Evolutionary conservation across 1,284 basidiomycete genomes (phyloP).

Genomic region (Uromyces viciae-fabae): DNA sequence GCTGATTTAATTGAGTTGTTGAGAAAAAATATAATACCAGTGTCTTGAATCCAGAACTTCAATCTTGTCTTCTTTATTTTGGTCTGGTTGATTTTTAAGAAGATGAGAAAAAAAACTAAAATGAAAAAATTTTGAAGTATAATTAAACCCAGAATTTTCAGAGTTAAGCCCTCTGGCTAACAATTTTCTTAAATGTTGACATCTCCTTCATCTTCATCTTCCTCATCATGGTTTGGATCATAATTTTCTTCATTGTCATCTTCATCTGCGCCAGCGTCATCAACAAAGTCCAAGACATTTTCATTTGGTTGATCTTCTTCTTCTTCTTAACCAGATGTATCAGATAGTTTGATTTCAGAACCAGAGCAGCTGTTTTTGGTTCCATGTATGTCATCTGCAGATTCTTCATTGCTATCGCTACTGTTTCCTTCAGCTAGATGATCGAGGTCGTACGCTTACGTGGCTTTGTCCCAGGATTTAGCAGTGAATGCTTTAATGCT

Average conservation of each 20-base stretch:
- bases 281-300: not conserved
- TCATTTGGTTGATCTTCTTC: not conserved
- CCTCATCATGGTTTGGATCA: not conserved
- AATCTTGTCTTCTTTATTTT: no score
- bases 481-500: not conserved
- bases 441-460: not conserved
- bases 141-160: no score
- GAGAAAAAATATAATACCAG: no score
- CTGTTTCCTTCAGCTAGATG: not conserved
- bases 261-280: not conserved
- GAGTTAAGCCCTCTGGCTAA: no score
- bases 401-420: not conserved
- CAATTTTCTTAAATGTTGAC: no score
- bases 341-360: not conserved
- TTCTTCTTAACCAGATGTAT: not conserved
- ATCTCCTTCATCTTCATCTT: not conserved
- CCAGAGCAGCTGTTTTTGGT: not conserved
- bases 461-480: conserved; percentile 9
- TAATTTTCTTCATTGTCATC: not conserved
- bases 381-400: not conserved
- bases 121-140: no score
- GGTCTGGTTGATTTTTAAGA: no score
- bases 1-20: no score
- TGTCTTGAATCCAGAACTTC: no score
- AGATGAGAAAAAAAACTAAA: no score